These are phyloP conservation scores for Xerocomellus intermedius DNA, from an alignment of 768 basidiomycete species.

Conservation along the genomic window DNA sequence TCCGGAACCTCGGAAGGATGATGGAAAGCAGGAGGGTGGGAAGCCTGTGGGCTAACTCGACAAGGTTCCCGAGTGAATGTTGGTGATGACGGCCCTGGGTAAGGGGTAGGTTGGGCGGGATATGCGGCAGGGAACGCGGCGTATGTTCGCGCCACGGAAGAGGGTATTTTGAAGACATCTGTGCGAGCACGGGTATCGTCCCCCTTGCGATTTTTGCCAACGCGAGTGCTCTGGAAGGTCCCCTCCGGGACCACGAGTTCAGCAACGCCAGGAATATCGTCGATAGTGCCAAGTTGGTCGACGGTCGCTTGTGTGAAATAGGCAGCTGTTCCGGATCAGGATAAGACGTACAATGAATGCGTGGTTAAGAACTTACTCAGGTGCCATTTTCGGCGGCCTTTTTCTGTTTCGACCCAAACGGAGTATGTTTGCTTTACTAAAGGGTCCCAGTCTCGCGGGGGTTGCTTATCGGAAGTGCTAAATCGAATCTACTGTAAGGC, in stretches of 20 bases:
- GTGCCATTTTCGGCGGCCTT: constrained; percentile 77
- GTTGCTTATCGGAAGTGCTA: constrained; percentile 46
- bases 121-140: constrained; percentile 42
- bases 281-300: constrained; percentile 67
- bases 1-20: constrained; percentile 26
- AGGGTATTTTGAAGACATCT: constrained; percentile 33
- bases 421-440: constrained; percentile 86
- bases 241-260: constrained; percentile 66
- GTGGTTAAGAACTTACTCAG: constrained; percentile 52
- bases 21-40: constrained; percentile 21
- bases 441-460: constrained; percentile 61
- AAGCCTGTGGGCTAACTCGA: constrained; percentile 21
- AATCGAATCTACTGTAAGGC: constrained; percentile 9
- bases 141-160: constrained; percentile 38
- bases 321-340: constrained; percentile 54
- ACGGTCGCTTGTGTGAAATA: constrained; percentile 80
- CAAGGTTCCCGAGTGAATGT: constrained; percentile 26
- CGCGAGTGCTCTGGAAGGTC: constrained; percentile 65
- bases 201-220: constrained; percentile 47
- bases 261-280: constrained; percentile 58
- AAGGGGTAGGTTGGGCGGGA: constrained; percentile 24
- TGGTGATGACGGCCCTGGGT: constrained; percentile 22
- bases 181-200: constrained; percentile 38
- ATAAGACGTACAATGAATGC: constrained; percentile 2
- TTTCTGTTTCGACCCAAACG: constrained; percentile 66